phyloP scores from a whole-genome alignment of 352 stramenopile species.

The Globisporangium spinosum region DNA sequence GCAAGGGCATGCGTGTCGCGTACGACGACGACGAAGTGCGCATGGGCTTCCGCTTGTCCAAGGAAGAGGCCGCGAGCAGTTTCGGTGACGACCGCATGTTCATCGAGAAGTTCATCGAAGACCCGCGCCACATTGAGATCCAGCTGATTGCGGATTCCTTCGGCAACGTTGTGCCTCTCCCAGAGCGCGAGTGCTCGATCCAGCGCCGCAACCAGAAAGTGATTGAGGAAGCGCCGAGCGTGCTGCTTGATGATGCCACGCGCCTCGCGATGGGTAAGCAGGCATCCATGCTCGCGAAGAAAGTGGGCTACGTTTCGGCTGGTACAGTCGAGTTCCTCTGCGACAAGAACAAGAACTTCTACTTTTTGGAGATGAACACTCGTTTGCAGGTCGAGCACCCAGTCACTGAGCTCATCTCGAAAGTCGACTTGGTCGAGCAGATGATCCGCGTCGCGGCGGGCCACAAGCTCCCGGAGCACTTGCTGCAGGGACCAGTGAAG shows the following conservation, averaged over 20 bases:
- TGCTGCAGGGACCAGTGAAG: conserved; percentile 60
- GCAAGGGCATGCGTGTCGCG: conserved; percentile 96
- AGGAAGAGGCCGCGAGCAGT: conserved; percentile 84
- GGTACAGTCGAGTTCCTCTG: conserved; percentile 97
- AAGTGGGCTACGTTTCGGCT: conserved; percentile 92
- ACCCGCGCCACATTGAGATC: conserved; percentile 98
- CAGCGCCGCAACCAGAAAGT: conserved; percentile 98
- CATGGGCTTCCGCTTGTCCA: conserved; percentile 83
- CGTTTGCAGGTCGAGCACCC: conserved; percentile 94
- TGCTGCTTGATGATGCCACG: conserved; percentile 88
- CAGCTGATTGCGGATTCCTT: conserved; percentile 92
- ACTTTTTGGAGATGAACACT: conserved; percentile 99
- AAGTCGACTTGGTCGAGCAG: conserved; percentile 94
- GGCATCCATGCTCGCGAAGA: conserved; percentile 88
- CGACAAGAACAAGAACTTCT: conserved; percentile 96
- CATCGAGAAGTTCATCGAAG: conserved; percentile 96
- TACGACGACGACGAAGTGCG: conserved; percentile 88
- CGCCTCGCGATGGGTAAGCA: conserved; percentile 77
- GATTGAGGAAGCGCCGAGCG: conserved; percentile 91
- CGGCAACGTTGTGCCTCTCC: conserved; percentile 91
- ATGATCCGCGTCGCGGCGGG: conserved; percentile 95
- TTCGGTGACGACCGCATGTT: conserved; percentile 97
- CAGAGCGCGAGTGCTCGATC: conserved; percentile 95
- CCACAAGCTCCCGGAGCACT: conserved; percentile 77
- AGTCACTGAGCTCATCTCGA: conserved; percentile 93